Evolutionary conservation across 768 basidiomycete genomes (phyloP), one percentile per base, ranked within the genome.

Genomic region (Suillus americanus): DNA sequence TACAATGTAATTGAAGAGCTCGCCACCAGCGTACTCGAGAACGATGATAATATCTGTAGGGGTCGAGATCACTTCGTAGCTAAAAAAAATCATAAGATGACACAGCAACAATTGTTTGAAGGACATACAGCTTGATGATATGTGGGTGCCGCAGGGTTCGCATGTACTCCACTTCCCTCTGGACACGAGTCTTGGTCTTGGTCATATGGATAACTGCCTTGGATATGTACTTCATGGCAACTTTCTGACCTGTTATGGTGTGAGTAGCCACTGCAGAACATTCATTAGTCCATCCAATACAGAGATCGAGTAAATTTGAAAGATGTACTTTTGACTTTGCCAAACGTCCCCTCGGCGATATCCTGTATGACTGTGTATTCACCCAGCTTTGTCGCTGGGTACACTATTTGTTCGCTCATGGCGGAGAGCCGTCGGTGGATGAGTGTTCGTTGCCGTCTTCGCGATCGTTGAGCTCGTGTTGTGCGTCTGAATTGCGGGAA

Each of bases 1-100:
- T 65, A 97, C 97, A 73, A 99, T 98, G 79, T 96, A 97, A 78
- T 99, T 95, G 85, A 99, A 99, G 7, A 99, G 85, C 72, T 99
- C 97, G 66, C 95, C 95, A 0, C 92, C 92, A 3, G 95, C 97
- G 75, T 89, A 98, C 76, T 99, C 97, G 62, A 99, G 89, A 37
- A 99, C 97, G 79, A 99, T 97, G 74, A 99, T 96, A 70, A 99
- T 97, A 74, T 99, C 95, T 2, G 91, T 92, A 0, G 93, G 88
- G 0, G 96, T 97, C 9, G 94, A 95, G 68, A 99, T 97, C 46
- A 91, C 90, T 74, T 92, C 91, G 72, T 93, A 92, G 66, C 90
- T 90, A 65, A 9, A 38, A 65, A 45, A 38, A 6, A 53, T 55
- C 50, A 41, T 71, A 55, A 45, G 66, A 50, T 62, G 16, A 60